These are phyloP conservation scores for Penicillium mononematosum DNA, from an alignment of 495 filamentous ascomycete genomes.

Conservation along the genomic window DNA sequence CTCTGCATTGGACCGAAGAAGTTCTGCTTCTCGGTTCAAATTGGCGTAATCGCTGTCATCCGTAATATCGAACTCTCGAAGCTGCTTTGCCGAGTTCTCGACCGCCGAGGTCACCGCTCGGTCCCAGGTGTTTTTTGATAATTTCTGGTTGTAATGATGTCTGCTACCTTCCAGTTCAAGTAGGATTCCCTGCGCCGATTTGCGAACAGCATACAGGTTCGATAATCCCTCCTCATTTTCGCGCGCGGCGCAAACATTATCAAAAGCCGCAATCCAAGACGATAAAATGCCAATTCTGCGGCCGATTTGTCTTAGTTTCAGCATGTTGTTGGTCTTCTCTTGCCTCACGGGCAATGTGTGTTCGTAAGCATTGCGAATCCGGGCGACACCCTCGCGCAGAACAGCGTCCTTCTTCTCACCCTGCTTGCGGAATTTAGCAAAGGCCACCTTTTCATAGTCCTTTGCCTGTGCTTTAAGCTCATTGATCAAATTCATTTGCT, in stretches of 20 bases:
- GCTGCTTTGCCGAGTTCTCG: constrained; percentile 75
- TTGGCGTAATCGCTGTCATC: constrained; percentile 71
- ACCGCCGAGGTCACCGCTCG: constrained; percentile 80
- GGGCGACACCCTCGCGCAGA: constrained; percentile 74
- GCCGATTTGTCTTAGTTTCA: constrained; percentile 80
- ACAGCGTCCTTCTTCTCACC: constrained; percentile 76
- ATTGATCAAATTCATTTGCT: constrained; percentile 90
- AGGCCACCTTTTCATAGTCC: constrained; percentile 81
- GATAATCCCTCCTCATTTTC: constrained; percentile 65
- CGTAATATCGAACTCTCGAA: constrained; percentile 68
- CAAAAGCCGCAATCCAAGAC: constrained; percentile 91
- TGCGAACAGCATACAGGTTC: constrained; percentile 73
- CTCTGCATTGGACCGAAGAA: constrained; percentile 79
- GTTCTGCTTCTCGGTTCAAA: constrained; percentile 76
- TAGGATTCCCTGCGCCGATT: constrained; percentile 82
- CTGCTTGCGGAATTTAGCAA: constrained; percentile 86
- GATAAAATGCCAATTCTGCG: constrained; percentile 78
- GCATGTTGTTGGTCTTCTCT: constrained; percentile 76
- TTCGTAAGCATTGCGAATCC: constrained; percentile 82
- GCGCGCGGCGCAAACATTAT: constrained; percentile 68
- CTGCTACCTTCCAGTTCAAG: constrained; percentile 84
- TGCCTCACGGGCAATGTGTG: constrained; percentile 74
- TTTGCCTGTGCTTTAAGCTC: constrained; percentile 90
- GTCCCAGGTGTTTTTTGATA: constrained; percentile 82
- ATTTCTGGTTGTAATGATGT: constrained; percentile 81